phyloP scores from a whole-genome alignment of 2,329 filamentous ascomycete genomes.

The Diplodia intermedia region DNA sequence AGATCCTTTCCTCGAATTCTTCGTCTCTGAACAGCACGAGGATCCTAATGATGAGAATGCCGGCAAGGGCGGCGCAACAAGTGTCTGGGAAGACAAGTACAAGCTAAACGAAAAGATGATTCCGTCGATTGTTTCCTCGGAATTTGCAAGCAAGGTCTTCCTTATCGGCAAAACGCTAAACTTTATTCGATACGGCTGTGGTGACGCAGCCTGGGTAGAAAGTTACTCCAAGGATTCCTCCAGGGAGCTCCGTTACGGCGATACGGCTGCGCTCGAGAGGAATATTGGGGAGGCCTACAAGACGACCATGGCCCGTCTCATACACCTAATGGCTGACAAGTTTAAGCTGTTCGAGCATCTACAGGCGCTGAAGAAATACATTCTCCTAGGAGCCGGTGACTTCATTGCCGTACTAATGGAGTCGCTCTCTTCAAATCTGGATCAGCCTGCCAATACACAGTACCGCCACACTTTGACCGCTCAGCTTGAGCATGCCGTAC shows the following conservation, averaged over 20 bases:
- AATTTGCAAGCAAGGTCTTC: constrained; percentile 96
- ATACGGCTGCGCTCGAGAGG: constrained; percentile 86
- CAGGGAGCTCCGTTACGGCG: constrained; percentile 89
- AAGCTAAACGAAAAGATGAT: constrained; percentile 84
- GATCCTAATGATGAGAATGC: constrained; percentile 51
- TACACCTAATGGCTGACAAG: constrained; percentile 91
- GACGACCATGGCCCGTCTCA: constrained; percentile 94
- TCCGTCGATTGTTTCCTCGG: constrained; percentile 88
- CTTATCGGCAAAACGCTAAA: constrained; percentile 97
- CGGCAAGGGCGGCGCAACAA: constrained; percentile 70
- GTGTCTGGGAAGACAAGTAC: constrained; percentile 98
- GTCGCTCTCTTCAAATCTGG: constrained; percentile 88
- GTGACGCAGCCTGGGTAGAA: constrained; percentile 93
- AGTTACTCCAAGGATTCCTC: constrained; percentile 92
- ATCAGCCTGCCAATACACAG: constrained; percentile 93
- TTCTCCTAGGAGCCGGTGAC: constrained; percentile 92
- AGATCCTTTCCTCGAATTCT: constrained; percentile 96
- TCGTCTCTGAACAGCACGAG: constrained; percentile 82
- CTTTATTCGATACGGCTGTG: constrained; percentile 95
- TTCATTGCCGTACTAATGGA: constrained; percentile 98
- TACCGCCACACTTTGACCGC: constrained; percentile 96
- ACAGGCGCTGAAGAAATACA: constrained; percentile 89
- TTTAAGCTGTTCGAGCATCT: constrained; percentile 95
- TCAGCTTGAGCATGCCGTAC: constrained; percentile 96
- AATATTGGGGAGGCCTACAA: constrained; percentile 98